Evolutionary conservation across 371 early-diverging fungal species (phyloP).

Genomic region (Syncephalastrum monosporum): DNA sequence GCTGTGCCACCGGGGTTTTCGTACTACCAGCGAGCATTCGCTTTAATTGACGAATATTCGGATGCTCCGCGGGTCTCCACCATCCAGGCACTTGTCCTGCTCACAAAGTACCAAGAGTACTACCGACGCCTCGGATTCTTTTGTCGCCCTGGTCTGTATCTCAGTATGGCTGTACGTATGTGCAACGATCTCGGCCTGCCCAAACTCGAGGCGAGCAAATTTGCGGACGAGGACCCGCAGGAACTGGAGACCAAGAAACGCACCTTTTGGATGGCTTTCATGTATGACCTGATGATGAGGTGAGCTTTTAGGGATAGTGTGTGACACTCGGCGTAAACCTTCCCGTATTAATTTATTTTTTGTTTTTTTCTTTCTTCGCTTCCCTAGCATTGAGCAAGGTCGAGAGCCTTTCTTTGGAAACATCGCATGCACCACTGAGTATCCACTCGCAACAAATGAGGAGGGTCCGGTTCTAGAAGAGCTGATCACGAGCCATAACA

Average conservation of each 20-base stretch:
- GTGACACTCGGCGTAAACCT: neutral
- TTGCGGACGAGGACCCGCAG: slow-evolving; percentile 19
- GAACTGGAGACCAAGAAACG: slow-evolving; percentile 35
- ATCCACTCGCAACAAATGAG: slow-evolving; percentile 37
- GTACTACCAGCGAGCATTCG: slow-evolving; percentile 43
- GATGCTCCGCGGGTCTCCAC: slow-evolving; percentile 69
- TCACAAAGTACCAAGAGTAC: slow-evolving; percentile 71
- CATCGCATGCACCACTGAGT: slow-evolving; percentile 38
- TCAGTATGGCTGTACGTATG: slow-evolving; percentile 71
- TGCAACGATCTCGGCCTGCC: slow-evolving; percentile 68
- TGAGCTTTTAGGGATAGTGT: slow-evolving; percentile 3
- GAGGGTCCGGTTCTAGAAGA: slow-evolving; percentile 42
- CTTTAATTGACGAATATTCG: slow-evolving; percentile 63
- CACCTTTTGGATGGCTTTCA: slow-evolving; percentile 44
- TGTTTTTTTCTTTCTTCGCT: neutral
- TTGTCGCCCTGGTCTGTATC: slow-evolving; percentile 34
- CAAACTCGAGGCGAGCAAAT: slow-evolving; percentile 36
- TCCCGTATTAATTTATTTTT: neutral
- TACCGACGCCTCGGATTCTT: slow-evolving; percentile 38
- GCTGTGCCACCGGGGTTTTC: slow-evolving; percentile 29
- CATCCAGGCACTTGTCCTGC: slow-evolving; percentile 66
- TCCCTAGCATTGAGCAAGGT: slow-evolving; percentile 40
- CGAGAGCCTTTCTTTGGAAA: slow-evolving; percentile 28
- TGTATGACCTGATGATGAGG: slow-evolving; percentile 43
- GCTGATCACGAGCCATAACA: slow-evolving; percentile 35